These are phyloP conservation scores for Rhodotorula sp. DNA, from an alignment of 1,284 basidiomycete genomes.

Conservation along the genomic window DNA sequence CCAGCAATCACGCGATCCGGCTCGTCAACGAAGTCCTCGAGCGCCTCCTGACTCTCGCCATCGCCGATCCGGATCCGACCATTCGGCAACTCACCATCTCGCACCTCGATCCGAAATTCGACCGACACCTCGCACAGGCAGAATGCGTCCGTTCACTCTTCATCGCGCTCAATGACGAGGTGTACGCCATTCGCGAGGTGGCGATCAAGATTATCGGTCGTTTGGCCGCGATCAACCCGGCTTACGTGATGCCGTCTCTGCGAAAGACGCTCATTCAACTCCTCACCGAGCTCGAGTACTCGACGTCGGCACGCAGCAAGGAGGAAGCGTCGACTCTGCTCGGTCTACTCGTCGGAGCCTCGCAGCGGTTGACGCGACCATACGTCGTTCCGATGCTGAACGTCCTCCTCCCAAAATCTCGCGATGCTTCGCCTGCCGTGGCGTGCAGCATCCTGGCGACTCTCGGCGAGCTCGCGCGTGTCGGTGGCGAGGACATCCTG, in stretches of 20 bases:
- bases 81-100: conserved; percentile 87
- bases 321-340: conserved; percentile 90
- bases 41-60: conserved; percentile 92
- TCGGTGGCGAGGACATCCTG: conserved; percentile 88
- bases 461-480: conserved; percentile 87
- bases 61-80: conserved; percentile 86
- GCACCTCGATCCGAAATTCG: conserved; percentile 88
- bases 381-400: conserved; percentile 95
- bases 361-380: conserved; percentile 90
- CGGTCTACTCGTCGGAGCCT: conserved; percentile 82
- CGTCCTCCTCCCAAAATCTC: conserved; percentile 83
- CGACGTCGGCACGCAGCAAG: conserved; percentile 75
- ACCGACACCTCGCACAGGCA: conserved; percentile 96
- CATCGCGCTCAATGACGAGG: conserved; percentile 96
- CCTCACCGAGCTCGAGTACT: conserved; percentile 95
- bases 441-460: conserved; percentile 92
- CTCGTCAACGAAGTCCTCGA: conserved; percentile 97
- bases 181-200: conserved; percentile 86
- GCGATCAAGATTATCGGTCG: conserved; percentile 91
- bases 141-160: conserved; percentile 97
- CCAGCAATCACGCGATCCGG: conserved; percentile 93
- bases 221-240: conserved; percentile 91
- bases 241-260: conserved; percentile 97
- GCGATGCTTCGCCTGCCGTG: conserved; percentile 79
- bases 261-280: conserved; percentile 95